Percentiles rank a stretch among this genome's conserved stretches.
phyloP scores from a whole-genome alignment of 2,329 filamentous ascomycete species.

The Xenosphaeropsis pyriputrescens region DNA sequence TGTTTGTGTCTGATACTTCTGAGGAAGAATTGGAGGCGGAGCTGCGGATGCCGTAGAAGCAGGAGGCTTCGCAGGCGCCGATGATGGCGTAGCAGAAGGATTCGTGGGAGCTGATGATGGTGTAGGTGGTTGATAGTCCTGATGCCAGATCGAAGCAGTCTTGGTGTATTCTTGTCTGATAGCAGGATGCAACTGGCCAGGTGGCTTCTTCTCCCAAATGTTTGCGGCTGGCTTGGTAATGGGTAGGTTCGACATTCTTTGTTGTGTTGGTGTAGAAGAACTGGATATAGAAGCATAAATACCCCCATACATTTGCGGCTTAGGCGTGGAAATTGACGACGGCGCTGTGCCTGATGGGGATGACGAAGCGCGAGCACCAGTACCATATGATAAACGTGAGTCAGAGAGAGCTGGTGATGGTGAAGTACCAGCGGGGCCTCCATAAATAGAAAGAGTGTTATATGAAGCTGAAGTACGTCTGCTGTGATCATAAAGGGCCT shows the following conservation, averaged over 20 bases:
- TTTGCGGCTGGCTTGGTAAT: slow-evolving; percentile 2
- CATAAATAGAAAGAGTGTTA: not conserved
- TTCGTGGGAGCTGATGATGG: slow-evolving; percentile 3
- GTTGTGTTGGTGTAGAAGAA: slow-evolving; percentile 1
- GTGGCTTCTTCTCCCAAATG: slow-evolving; percentile 14
- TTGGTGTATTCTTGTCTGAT: slow-evolving; percentile 18
- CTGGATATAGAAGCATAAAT: not conserved
- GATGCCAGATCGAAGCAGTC: slow-evolving; percentile 8
- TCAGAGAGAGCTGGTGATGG: too few species aligned
- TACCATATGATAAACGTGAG: too few species aligned
- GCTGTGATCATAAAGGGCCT: not conserved
- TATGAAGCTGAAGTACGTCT: slow-evolving; percentile 4
- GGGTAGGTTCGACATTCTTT: slow-evolving; percentile 4
- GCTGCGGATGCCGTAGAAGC: not conserved
- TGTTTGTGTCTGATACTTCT: not conserved
- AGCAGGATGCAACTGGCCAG: slow-evolving; percentile 20
- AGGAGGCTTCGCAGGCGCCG: not conserved
- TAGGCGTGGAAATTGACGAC: slow-evolving; percentile 2
- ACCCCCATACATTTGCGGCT: slow-evolving; percentile 2
- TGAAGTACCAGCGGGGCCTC: too few species aligned
- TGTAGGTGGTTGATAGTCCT: slow-evolving; percentile 5
- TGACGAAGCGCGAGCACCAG: not conserved
- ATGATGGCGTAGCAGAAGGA: slow-evolving; percentile 2
- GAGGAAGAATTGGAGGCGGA: not conserved
- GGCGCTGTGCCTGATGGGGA: slow-evolving; percentile 3